Base-by-base conservation (phyloP, 805 yeast genomes). In the Wickerhamia fluorescens region DNA sequence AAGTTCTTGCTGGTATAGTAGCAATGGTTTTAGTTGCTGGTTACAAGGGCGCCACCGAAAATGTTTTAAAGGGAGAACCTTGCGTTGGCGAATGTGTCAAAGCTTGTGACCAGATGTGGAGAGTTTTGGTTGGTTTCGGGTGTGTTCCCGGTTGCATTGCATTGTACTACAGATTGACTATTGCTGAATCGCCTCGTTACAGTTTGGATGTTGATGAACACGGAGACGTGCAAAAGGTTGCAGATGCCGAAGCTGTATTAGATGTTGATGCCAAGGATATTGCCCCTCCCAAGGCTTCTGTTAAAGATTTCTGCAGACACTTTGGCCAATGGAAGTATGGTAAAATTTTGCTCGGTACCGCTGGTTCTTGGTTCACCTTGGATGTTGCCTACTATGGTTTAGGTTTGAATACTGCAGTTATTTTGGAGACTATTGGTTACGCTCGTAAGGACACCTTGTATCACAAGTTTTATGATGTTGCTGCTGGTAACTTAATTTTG, bases 31-130 rank as follows among this genome's bases (percentile, higher is more conserved):
- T 75, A 51, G 81, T 84, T 42, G 82, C 79, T 33, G 94, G 76
- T 47, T 87, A 80, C 71, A 83, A 81, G 56, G 56, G 63, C 41
- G 67, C 67, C 22, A 63, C 86, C 42, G 52, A 41, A 31, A 29
- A 32, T 28, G 86, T 82, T 24, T 58, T 66, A 42, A 45, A 66
- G 28, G 68, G 75, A 40, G 59, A 68, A 20, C 70, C 69, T 48
- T 86, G 95, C 73, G 77, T 61, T 34, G 68, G 61, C 17, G 62
- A 46, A 12, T 86, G 95, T 78, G 53, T 62, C 37, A 73, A 66
- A 52, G 95, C 95, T 31, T 72, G 81, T 61, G 95, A 86, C 63
- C 86, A 78, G 64, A 84, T 85, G 86, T 86, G 96, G 96, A 83
- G 96, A 77, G 71, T 86, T 40, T 59, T 86, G 35, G 61, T 86